Evolutionary conservation across 1,139 yeast genomes (phyloP), one percentile per base, ranked within the genome.

Genomic region (Saccharomyces hybrid): DNA sequence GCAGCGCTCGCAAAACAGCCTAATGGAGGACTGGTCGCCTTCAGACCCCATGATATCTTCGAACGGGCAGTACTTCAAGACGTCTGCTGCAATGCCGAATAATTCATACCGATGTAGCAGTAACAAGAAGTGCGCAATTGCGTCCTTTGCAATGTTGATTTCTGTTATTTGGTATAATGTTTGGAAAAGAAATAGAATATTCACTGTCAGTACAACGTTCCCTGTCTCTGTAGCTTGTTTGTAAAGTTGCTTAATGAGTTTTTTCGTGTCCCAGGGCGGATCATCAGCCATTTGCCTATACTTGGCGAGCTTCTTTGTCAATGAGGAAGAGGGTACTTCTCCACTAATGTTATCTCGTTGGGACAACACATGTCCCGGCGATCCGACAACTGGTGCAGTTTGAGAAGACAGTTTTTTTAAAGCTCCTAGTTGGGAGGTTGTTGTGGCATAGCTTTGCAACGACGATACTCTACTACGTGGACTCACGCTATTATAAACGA

Each of bases 1-100:
- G 69, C 97, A 91, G 59, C 77, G 74, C 48, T 81, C 82, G 67
- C 98, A 91, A 61, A 79, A 82, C 26, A 84, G 76, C 58, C 88
- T 77, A 32, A 87, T 71, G 25, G 80, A 76, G 0, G 88, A 66
- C 48, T 66, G 65, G 4, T 63, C 66, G n/a, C 64, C 61, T 30
- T 62, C 67, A 2, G 61, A 56, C 11, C 63, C 64, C 51, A 66
- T 50, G 13, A 69, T 65, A 51, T 67, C 68, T 31, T 67, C 69
- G 68, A 69, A 67, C 2, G 68, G 65, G 50, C 70, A 67, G 47
- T 64, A 63, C 48, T 69, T 69, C 25, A 68, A 53, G 32, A 69
- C 52, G 11, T 67, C 68, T 2, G 71, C 66, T 1, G 71, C 67
- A 8, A 67, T 63, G 51, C 67, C 73, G 49, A 69, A 69, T 11